Percentiles rank a stretch among this genome's conserved stretches.
Evolutionary conservation across 148 eudicot species (phyloP).

Genomic region (Silene latifolia): DNA sequence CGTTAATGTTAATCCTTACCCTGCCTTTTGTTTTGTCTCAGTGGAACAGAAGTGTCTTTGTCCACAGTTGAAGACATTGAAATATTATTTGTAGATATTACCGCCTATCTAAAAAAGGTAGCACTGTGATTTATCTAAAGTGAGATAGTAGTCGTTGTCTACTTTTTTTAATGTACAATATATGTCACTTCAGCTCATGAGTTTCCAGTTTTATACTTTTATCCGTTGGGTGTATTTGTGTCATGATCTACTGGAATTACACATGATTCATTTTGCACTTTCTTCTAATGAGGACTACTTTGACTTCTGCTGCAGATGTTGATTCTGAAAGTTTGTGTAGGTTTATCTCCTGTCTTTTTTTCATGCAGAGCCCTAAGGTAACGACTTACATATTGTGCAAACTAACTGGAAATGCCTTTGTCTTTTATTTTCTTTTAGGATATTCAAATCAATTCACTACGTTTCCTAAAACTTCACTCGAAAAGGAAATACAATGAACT

Average conservation of each 20-base stretch:
- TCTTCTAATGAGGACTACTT: not conserved
- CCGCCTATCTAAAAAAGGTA: slow-evolving; percentile 58
- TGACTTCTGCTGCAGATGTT: slow-evolving; percentile 53
- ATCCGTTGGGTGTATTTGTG: not conserved
- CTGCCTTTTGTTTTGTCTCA: slow-evolving; percentile 28
- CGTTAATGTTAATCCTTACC: slow-evolving; percentile 1
- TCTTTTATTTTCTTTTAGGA: not conserved
- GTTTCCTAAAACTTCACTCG: not conserved
- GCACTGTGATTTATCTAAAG: not conserved
- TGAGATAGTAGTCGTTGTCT: not conserved
- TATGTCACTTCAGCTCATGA: not conserved
- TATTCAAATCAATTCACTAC: not conserved
- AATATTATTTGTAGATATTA: slow-evolving; percentile 36
- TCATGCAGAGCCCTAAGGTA: not conserved
- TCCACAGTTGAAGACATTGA: slow-evolving; percentile 39
- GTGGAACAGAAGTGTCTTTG: slow-evolving; percentile 84
- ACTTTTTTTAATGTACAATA: not conserved
- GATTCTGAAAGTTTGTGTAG: slow-evolving; percentile 61
- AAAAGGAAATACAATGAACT: not conserved
- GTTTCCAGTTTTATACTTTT: not conserved
- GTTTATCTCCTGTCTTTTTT: slow-evolving; percentile 27
- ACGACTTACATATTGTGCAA: not conserved
- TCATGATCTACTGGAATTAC: not conserved
- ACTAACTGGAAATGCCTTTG: not conserved
- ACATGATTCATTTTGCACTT: not conserved